Evolutionary conservation across 2,329 filamentous ascomycete genomes (phyloP).

Genomic region (Pyricularia grisea): DNA sequence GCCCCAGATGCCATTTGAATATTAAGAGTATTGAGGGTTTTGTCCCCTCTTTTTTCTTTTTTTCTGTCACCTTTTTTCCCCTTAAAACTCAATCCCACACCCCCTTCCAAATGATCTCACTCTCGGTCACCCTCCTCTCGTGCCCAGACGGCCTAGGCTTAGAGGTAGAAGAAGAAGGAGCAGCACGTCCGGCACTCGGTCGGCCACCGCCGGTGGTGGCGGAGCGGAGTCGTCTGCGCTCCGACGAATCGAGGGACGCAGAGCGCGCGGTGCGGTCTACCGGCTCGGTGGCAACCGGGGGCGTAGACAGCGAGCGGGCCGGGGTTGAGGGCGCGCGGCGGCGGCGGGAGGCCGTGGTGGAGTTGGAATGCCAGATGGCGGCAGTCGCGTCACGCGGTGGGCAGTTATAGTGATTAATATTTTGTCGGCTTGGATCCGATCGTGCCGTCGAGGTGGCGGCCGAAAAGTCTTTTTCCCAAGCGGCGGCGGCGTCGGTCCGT

Average conservation of each 20-base stretch:
- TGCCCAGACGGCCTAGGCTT: neutral
- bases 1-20: neutral
- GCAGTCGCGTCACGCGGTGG: neutral
- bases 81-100: slow-evolving; percentile 1
- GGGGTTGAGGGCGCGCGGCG: neutral
- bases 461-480: neutral
- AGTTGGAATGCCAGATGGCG: neutral
- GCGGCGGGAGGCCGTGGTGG: neutral
- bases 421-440: neutral
- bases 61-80: neutral
- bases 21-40: too few relatives aligned
- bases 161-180: neutral
- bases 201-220: neutral
- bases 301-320: neutral
- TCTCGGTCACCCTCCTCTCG: slow-evolving; percentile 1
- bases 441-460: neutral
- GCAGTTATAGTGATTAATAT: neutral
- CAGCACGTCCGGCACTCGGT: neutral
- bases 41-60: neutral
- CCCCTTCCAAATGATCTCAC: slow-evolving; percentile 4
- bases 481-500: neutral
- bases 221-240: neutral
- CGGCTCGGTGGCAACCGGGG: neutral
- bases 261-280: neutral
- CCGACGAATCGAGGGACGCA: neutral